These are phyloP conservation scores for Cucumis melo DNA, from an alignment of 306 rosid genomes.

Conservation along the genomic window DNA sequence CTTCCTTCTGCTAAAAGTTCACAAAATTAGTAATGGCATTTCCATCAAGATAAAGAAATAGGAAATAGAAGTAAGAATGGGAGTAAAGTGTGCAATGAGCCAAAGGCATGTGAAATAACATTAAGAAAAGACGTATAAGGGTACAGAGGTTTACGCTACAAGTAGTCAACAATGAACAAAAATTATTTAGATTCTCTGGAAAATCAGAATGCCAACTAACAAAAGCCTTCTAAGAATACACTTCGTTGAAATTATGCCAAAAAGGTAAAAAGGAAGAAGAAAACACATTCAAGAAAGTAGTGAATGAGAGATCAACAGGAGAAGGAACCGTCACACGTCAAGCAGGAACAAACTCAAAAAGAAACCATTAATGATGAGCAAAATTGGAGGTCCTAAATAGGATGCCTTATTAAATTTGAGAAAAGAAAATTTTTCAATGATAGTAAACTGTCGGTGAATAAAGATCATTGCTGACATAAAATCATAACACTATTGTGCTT, in stretches of 20 bases:
- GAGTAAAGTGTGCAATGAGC: background rate
- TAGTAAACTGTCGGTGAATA: background rate
- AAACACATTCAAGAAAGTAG: background rate
- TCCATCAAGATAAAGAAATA: background rate
- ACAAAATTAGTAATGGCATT: background rate
- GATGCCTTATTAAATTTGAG: background rate
- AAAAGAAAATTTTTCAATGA: background rate
- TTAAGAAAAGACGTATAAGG: background rate
- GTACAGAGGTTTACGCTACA: background rate
- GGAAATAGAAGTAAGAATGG: background rate
- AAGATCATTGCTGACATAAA: background rate
- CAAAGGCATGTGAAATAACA: background rate
- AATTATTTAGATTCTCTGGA: background rate
- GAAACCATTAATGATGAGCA: background rate
- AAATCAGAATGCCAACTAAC: background rate
- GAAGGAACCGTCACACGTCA: background rate
- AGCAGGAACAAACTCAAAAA: background rate
- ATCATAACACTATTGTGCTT: background rate
- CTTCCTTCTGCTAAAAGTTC: background rate
- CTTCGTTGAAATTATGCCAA: background rate
- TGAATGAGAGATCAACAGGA: background rate
- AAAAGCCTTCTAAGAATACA: background rate
- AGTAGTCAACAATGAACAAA: background rate
- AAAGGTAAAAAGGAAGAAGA: background rate
- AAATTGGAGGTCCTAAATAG: background rate